phyloP scores from a whole-genome alignment of 805 yeast genomes.

The Blastobotrys attinorum region DNA sequence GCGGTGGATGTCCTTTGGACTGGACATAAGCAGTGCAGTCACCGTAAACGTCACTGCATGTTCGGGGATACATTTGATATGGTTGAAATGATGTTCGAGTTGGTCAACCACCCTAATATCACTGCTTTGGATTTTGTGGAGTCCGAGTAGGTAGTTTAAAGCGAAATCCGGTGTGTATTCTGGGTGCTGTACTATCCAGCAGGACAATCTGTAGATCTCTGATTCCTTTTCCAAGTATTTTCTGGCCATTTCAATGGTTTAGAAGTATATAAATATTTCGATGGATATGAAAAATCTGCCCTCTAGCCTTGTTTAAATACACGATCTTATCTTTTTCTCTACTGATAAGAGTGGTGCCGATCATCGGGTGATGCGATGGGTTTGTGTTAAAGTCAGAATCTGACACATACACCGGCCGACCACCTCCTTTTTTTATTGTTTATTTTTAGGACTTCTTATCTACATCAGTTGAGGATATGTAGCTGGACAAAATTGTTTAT shows the following conservation, averaged over 20 bases:
- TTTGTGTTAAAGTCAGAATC: no score
- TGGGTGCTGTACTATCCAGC: background rate
- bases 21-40: background rate
- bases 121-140: background rate
- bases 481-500: no score
- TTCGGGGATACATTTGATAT: background rate
- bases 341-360: no score
- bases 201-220: background rate
- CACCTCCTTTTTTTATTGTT: no score
- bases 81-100: background rate
- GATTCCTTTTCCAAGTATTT: background rate
- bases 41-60: background rate
- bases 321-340: no score
- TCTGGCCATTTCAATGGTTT: background rate
- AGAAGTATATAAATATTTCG: no score
- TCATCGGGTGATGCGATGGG: no score
- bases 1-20: background rate
- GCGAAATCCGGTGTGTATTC: background rate
- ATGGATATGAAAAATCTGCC: no score
- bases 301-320: no score
- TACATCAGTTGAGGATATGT: no score
- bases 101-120: background rate
- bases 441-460: no score
- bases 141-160: background rate
- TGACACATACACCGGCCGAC: no score